A percentile compares a stretch with the other conserved stretches of the same genome.
phyloP scores from a whole-genome alignment of 768 basidiomycete species.

The Clavulina sp. region DNA sequence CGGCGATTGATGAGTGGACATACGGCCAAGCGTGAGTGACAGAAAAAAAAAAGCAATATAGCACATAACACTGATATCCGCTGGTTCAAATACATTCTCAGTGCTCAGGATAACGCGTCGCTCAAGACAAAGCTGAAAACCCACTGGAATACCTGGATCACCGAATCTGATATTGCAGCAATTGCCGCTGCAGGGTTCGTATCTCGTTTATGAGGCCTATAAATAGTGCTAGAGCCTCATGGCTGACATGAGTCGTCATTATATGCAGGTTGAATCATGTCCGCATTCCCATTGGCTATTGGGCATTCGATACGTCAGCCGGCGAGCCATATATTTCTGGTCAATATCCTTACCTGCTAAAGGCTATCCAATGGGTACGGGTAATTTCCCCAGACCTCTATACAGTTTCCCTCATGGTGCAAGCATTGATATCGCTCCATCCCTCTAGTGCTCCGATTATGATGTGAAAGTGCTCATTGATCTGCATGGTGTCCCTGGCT shows the following conservation, averaged over 20 bases:
- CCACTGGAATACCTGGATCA: conserved; percentile 68
- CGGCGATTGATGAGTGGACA: background rate
- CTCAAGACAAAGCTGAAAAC: conserved; percentile 13
- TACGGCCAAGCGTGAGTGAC: background rate
- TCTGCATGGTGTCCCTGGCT: conserved; percentile 69
- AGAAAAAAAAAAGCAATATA: background rate
- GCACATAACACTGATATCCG: background rate
- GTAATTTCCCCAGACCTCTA: conserved; percentile 38
- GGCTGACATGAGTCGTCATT: conserved; percentile 25
- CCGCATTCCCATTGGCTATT: conserved; percentile 41
- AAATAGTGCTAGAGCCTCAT: background rate
- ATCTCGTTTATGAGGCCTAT: background rate
- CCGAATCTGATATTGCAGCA: conserved; percentile 41
- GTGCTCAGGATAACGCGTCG: background rate
- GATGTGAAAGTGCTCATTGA: conserved; percentile 72
- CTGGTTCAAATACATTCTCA: background rate
- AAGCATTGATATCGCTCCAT: conserved; percentile 45
- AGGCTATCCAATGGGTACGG: conserved; percentile 33
- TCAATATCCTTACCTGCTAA: conserved; percentile 12
- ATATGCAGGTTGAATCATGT: background rate
- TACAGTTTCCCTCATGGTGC: conserved; percentile 44
- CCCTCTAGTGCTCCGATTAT: conserved; percentile 52
- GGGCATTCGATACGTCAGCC: conserved; percentile 65
- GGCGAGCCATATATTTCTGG: conserved; percentile 51
- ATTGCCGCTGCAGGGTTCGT: conserved; percentile 2